Conservation (phyloP, 225 moss, liverwort and hornwort genomes). For the Pseudoscleropodium purum region DNA sequence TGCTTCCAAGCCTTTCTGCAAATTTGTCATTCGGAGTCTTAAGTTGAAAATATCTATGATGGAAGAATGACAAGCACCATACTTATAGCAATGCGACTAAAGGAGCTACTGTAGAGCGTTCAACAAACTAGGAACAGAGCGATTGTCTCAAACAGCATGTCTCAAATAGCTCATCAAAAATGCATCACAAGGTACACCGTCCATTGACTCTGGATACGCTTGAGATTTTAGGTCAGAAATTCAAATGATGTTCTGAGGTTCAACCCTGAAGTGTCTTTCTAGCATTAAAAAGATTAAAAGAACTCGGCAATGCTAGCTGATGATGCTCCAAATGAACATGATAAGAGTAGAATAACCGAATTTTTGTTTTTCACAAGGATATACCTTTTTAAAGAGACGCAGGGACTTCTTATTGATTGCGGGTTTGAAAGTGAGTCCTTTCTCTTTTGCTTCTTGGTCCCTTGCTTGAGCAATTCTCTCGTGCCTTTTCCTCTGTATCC, state of each 20-base stretch:
- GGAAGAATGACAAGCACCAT: background rate
- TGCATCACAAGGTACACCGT: background rate
- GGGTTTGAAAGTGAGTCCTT: conserved; percentile 79
- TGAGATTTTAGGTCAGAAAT: background rate
- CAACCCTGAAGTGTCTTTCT: background rate
- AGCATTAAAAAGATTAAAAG: background rate
- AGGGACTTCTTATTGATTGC: conserved; percentile 72
- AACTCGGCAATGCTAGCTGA: background rate
- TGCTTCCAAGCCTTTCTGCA: conserved; percentile 68
- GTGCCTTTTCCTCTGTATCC: conserved; percentile 47
- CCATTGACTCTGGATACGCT: background rate
- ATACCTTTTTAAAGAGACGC: conserved; percentile 68
- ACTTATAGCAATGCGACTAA: background rate
- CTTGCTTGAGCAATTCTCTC: conserved; percentile 66
- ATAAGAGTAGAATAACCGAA: background rate
- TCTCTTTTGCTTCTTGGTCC: conserved; percentile 58
- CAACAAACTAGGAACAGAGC: background rate
- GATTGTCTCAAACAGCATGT: background rate
- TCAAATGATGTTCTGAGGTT: background rate
- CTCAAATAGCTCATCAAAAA: background rate
- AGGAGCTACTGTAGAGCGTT: background rate
- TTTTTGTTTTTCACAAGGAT: background rate
- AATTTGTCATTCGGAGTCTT: background rate
- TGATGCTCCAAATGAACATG: background rate
- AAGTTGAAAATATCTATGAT: background rate